phyloP scores from a whole-genome alignment of 495 filamentous ascomycete species.

The Pyronema domesticum region DNA sequence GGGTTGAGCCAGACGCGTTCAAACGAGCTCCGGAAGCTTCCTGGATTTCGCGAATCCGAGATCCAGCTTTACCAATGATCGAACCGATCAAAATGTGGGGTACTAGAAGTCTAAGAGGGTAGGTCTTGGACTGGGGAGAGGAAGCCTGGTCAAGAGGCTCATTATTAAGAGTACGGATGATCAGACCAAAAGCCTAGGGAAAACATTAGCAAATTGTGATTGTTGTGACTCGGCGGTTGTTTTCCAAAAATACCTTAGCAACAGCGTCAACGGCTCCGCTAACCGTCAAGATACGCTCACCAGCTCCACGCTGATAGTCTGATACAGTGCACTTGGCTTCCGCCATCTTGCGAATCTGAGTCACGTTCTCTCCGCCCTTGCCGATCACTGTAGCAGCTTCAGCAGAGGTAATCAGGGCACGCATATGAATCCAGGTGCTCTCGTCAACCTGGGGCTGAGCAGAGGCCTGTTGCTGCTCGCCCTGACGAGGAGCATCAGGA shows the following conservation, averaged over 20 bases:
- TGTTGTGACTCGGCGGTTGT: not conserved
- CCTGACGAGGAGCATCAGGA: constrained; percentile 48
- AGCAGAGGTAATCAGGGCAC: constrained; percentile 85
- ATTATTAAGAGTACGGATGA: constrained; percentile 95
- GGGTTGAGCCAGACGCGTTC: constrained; percentile 86
- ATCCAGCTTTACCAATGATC: constrained; percentile 92
- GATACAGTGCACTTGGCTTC: constrained; percentile 96
- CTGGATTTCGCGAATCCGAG: constrained; percentile 94
- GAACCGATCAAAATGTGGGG: constrained; percentile 95
- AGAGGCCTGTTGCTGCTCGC: constrained; percentile 32
- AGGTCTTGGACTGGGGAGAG: constrained; percentile 85
- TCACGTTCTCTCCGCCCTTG: constrained; percentile 96
- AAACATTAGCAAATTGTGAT: not conserved
- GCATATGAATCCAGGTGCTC: constrained; percentile 88
- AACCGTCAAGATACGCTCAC: constrained; percentile 92
- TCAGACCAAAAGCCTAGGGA: constrained; percentile 78
- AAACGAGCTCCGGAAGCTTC: constrained; percentile 91
- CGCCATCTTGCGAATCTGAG: constrained; percentile 75
- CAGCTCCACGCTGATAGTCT: constrained; percentile 89
- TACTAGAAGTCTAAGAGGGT: constrained; percentile 84
- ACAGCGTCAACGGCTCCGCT: constrained; percentile 89
- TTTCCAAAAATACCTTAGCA: constrained; percentile 57
- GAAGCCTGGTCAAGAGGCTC: constrained; percentile 75
- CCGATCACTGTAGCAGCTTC: constrained; percentile 97
- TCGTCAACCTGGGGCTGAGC: constrained; percentile 55